A percentile compares a stretch with the other conserved stretches of the same genome.
phyloP scores from a whole-genome alignment of 2,329 filamentous ascomycete species.

The Trichoderma endophyticum region DNA sequence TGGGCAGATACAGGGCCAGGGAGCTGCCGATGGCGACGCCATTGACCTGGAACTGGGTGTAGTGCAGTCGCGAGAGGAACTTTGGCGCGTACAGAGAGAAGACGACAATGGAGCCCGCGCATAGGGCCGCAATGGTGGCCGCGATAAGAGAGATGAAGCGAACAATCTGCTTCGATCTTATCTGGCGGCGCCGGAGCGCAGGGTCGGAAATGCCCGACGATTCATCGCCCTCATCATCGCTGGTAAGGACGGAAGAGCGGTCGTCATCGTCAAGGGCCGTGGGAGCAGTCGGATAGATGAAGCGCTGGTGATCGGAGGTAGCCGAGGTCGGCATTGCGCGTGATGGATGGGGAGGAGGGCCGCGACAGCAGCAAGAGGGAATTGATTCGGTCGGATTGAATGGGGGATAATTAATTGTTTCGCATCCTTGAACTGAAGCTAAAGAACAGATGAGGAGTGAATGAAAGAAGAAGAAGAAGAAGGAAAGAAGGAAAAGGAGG shows the following conservation, averaged over 20 bases:
- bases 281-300: constrained; percentile 11
- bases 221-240: constrained; percentile 8
- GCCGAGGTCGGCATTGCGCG: constrained; percentile 15
- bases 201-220: constrained; percentile 14
- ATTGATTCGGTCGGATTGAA: neutral
- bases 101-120: constrained; percentile 85
- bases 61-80: constrained; percentile 81
- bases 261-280: constrained; percentile 23
- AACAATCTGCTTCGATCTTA: constrained; percentile 32
- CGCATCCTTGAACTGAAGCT: neutral
- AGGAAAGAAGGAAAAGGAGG: neutral
- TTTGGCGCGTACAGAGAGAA: constrained; percentile 93
- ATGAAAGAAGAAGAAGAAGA: neutral
- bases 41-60: constrained; percentile 91
- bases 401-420: neutral
- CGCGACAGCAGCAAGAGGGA: neutral
- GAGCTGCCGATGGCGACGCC: constrained; percentile 82
- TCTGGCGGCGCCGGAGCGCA: constrained; percentile 24
- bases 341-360: neutral
- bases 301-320: constrained; percentile 8
- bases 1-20: constrained; percentile 86
- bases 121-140: constrained; percentile 61
- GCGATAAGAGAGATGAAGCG: constrained; percentile 51
- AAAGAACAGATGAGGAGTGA: neutral
- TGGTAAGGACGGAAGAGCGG: constrained; percentile 23